Evolutionary conservation across 768 basidiomycete genomes (phyloP).

Genomic region (Crassisporium funariophilum): DNA sequence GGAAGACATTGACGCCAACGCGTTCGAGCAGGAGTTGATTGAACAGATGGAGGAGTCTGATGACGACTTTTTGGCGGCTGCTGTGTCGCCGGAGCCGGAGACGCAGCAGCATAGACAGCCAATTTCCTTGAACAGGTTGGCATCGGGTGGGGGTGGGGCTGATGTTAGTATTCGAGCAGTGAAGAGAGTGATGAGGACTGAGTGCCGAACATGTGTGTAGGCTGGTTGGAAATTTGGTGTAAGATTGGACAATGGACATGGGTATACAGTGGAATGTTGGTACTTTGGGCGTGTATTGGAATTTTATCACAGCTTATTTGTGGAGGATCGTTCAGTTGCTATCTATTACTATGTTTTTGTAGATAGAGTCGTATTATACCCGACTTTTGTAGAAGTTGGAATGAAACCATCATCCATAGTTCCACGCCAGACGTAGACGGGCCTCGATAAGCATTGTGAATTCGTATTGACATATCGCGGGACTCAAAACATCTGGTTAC

Average conservation of each 20-base stretch:
- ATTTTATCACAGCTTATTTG: too few relatives aligned
- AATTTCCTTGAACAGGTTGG: slow-evolving; percentile 54
- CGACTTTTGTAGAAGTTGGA: too few relatives aligned
- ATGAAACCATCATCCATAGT: too few relatives aligned
- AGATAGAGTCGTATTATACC: too few relatives aligned
- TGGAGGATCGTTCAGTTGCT: too few relatives aligned
- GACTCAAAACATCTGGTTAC: too few relatives aligned
- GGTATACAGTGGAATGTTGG: not conserved
- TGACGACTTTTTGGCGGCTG: slow-evolving; percentile 48
- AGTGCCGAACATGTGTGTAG: not conserved
- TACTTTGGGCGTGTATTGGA: too few relatives aligned
- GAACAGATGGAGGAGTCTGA: slow-evolving; percentile 34
- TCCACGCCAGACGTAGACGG: too few relatives aligned
- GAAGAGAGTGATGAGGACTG: slow-evolving; percentile 31
- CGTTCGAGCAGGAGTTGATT: slow-evolving; percentile 41
- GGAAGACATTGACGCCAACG: slow-evolving; percentile 42
- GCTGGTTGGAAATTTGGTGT: not conserved
- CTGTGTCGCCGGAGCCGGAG: slow-evolving; percentile 37
- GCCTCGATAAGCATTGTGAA: too few relatives aligned
- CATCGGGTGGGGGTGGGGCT: slow-evolving; percentile 30
- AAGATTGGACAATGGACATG: not conserved
- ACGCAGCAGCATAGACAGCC: slow-evolving; percentile 31
- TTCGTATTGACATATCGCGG: too few relatives aligned
- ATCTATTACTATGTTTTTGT: too few relatives aligned
- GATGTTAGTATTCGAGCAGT: slow-evolving; percentile 27